phyloP scores from a whole-genome alignment of 2,329 filamentous ascomycete species.

The Cyphellophora europaea region DNA sequence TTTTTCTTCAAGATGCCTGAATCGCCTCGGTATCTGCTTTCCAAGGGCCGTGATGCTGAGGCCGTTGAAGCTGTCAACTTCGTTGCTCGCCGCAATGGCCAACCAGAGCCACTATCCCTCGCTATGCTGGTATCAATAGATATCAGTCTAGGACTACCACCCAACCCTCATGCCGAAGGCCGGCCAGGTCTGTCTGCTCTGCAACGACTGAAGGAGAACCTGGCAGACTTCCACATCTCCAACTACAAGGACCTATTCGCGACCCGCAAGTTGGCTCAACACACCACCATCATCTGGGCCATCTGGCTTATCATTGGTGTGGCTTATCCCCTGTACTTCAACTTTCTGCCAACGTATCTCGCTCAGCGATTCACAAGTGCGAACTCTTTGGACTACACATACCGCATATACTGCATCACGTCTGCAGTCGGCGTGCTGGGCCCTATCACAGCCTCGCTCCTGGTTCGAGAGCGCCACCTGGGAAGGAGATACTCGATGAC shows the following conservation, averaged over 20 bases:
- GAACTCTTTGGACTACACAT: conserved; percentile 24
- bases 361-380: conserved; percentile 25
- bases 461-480: conserved; percentile 54
- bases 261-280: conserved; percentile 47
- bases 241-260: conserved; percentile 41
- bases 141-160: conserved; percentile 1
- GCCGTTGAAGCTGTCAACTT: conserved; percentile 62
- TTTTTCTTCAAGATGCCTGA: conserved; percentile 61
- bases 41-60: conserved; percentile 59
- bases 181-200: conserved; percentile 17
- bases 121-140: conserved; percentile 25
- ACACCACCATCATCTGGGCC: conserved; percentile 49
- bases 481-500: conserved; percentile 64
- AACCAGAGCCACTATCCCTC: conserved; percentile 25
- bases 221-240: conserved; percentile 18
- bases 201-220: conserved; percentile 22
- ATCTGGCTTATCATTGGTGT: conserved; percentile 63
- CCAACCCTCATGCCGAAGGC: conserved; percentile 5
- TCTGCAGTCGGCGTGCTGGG: conserved; percentile 63
- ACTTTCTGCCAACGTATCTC: conserved; percentile 38
- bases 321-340: conserved; percentile 38
- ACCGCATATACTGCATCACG: conserved; percentile 69
- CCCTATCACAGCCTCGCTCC: conserved; percentile 55
- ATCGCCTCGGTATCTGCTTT: conserved; percentile 67
- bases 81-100: conserved; percentile 60